A percentile compares a stretch with the other conserved stretches of the same genome.
phyloP scores from a whole-genome alignment of 2,329 filamentous ascomycete genomes.

The Fusarium sp. region DNA sequence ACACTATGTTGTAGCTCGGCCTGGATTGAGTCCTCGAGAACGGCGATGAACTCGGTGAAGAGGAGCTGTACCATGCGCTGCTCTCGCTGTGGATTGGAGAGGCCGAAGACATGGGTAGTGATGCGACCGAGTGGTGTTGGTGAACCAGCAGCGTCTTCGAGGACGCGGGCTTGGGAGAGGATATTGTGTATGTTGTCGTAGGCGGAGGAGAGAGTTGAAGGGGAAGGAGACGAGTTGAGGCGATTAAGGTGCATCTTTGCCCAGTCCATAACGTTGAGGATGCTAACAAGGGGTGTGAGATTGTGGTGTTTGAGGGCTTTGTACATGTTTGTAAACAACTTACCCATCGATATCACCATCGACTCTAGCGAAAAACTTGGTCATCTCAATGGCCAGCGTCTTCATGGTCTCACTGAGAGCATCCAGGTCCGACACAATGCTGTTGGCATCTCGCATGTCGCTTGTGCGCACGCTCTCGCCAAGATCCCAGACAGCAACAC shows the following conservation, averaged over 20 bases:
- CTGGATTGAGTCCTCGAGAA: slow-evolving; percentile 89
- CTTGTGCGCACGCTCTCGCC: slow-evolving; percentile 89
- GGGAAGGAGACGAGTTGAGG: slow-evolving; percentile 69
- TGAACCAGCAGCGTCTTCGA: slow-evolving; percentile 63
- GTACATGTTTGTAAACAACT: slow-evolving; percentile 35
- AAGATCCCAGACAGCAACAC: slow-evolving; percentile 93
- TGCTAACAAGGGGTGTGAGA: slow-evolving; percentile 58
- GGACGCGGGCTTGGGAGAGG: slow-evolving; percentile 71
- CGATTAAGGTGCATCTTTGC: slow-evolving; percentile 84
- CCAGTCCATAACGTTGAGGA: slow-evolving; percentile 97
- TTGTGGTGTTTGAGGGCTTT: not conserved
- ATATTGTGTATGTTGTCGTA: slow-evolving; percentile 87
- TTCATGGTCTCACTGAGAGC: slow-evolving; percentile 87
- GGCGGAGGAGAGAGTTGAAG: slow-evolving; percentile 69
- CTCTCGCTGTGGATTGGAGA: slow-evolving; percentile 83
- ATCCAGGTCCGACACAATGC: slow-evolving; percentile 88
- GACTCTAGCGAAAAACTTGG: slow-evolving; percentile 91
- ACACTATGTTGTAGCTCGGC: slow-evolving; percentile 84
- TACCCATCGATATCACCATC: slow-evolving; percentile 91
- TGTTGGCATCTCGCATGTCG: slow-evolving; percentile 89
- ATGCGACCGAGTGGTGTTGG: slow-evolving; percentile 77
- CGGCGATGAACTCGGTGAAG: slow-evolving; percentile 83
- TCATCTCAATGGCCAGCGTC: slow-evolving; percentile 84
- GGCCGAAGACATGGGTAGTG: slow-evolving; percentile 80
- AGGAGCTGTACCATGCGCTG: slow-evolving; percentile 84